A percentile compares a stretch with the other conserved stretches of the same genome.
phyloP scores from a whole-genome alignment of 768 basidiomycete species.

The Wakefieldia striispora region DNA sequence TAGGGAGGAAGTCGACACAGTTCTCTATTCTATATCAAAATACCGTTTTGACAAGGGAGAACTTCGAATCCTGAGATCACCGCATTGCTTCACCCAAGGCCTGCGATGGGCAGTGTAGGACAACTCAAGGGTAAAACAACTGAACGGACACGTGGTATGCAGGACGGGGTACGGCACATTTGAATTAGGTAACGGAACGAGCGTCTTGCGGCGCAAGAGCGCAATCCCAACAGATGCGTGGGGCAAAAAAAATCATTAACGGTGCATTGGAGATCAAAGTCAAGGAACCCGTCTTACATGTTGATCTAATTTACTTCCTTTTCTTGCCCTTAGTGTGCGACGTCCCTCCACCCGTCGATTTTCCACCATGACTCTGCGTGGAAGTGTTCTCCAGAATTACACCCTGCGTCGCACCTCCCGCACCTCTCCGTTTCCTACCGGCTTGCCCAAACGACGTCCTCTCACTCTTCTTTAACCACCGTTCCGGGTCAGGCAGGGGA shows the following conservation, averaged over 20 bases:
- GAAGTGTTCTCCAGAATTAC: slow-evolving; percentile 29
- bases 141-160: slow-evolving; percentile 15
- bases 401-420: slow-evolving; percentile 73
- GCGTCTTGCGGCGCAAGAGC: slow-evolving; percentile 15
- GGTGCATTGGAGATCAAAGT: slow-evolving; percentile 13
- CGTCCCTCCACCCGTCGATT: slow-evolving; percentile 31
- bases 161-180: background rate
- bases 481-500: slow-evolving; percentile 80
- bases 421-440: slow-evolving; percentile 52
- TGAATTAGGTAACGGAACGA: slow-evolving; percentile 31
- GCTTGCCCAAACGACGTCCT: slow-evolving; percentile 53
- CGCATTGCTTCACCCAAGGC: slow-evolving; percentile 2
- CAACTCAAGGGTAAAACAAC: background rate
- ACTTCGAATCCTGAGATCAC: background rate
- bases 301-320: slow-evolving; percentile 51
- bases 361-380: slow-evolving; percentile 32
- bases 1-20: background rate
- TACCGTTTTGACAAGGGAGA: slow-evolving; percentile 1
- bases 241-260: slow-evolving; percentile 25
- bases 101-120: background rate
- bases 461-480: slow-evolving; percentile 88
- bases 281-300: slow-evolving; percentile 19
- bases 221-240: slow-evolving; percentile 19
- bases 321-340: slow-evolving; percentile 59
- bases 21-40: background rate